Evolutionary conservation across 352 stramenopile species (phyloP).

Genomic region (Globisporangium acanthophoron): DNA sequence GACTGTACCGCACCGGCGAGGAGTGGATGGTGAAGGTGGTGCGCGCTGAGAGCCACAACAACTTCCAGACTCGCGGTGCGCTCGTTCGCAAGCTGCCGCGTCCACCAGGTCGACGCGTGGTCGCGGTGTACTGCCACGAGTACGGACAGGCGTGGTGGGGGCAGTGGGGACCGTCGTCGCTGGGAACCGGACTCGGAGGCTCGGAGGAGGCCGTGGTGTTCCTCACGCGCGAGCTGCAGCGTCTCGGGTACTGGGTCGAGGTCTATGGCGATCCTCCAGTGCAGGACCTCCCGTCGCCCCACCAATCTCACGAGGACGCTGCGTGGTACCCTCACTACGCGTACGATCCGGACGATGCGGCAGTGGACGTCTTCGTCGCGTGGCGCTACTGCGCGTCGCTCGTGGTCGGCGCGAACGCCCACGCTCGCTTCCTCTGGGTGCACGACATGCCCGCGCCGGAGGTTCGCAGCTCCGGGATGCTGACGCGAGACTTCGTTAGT

Average conservation of each 20-base stretch:
- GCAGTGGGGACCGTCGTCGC: constrained; percentile 78
- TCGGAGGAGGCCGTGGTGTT: constrained; percentile 92
- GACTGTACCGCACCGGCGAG: constrained; percentile 26
- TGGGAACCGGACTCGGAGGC: constrained; percentile 68
- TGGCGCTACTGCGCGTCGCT: constrained; percentile 89
- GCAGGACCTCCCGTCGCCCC: constrained; percentile 30
- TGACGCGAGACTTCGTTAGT: constrained; percentile 33
- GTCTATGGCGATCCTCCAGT: constrained; percentile 72
- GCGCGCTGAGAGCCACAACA: constrained; percentile 23
- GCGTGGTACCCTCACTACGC: constrained; percentile 68
- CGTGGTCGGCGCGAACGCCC: constrained; percentile 31
- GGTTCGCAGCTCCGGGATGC: constrained; percentile 26
- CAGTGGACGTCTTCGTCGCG: constrained; percentile 86
- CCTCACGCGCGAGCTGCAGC: constrained; percentile 65
- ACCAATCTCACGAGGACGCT: constrained; percentile 21
- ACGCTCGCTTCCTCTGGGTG: constrained; percentile 68
- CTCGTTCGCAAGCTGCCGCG: constrained; percentile 26
- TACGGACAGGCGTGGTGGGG: constrained; percentile 90
- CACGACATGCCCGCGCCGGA: constrained; percentile 63
- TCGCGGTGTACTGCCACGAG: constrained; percentile 90
- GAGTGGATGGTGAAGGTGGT: constrained; percentile 25
- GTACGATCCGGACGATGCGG: constrained; percentile 53
- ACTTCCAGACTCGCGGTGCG: constrained; percentile 21
- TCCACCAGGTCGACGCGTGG: constrained; percentile 20
- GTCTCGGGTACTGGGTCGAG: constrained; percentile 83